A percentile compares a stretch with the other conserved stretches of the same genome.
Evolutionary conservation across 805 yeast genomes (phyloP).

Genomic region (Tetrapisispora arboricola): DNA sequence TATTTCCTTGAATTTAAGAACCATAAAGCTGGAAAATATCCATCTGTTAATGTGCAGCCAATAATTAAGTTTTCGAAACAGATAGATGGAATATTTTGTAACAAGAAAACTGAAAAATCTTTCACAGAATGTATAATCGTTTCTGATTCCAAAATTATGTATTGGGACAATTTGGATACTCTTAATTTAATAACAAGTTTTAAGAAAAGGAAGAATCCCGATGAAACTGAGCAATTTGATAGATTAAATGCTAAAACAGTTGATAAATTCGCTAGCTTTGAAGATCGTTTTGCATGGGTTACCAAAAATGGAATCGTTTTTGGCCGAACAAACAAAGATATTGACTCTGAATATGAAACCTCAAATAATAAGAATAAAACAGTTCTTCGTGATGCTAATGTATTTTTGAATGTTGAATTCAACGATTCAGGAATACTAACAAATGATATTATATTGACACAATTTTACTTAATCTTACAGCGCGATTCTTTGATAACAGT

Average conservation of each 20-base stretch:
- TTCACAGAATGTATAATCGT: slow-evolving; percentile 11
- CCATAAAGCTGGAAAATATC: neutral
- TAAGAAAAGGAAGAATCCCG: slow-evolving; percentile 19
- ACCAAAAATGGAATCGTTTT: slow-evolving; percentile 39
- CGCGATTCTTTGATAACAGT: slow-evolving; percentile 34
- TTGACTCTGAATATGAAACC: slow-evolving; percentile 4
- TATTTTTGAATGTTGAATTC: slow-evolving; percentile 33
- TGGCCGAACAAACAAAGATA: slow-evolving; percentile 26
- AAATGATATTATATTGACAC: slow-evolving; percentile 37
- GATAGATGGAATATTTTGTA: slow-evolving; percentile 23
- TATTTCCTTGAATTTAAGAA: slow-evolving; percentile 5
- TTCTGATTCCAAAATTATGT: slow-evolving; percentile 14
- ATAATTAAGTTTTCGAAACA: slow-evolving; percentile 7
- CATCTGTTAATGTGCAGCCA: slow-evolving; percentile 1
- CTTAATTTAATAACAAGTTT: slow-evolving; percentile 9
- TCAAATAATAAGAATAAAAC: slow-evolving; percentile 3
- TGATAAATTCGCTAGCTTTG: slow-evolving; percentile 23
- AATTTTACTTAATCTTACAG: slow-evolving; percentile 44
- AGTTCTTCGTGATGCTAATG: slow-evolving; percentile 28
- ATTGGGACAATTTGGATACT: slow-evolving; percentile 11
- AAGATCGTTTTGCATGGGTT: slow-evolving; percentile 36
- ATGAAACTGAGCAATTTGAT: slow-evolving; percentile 32
- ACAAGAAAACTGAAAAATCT: neutral
- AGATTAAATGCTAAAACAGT: slow-evolving; percentile 27
- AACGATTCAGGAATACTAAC: slow-evolving; percentile 29